Evolutionary conservation across 1,284 basidiomycete genomes (phyloP), one percentile per base, ranked within the genome.

Genomic region (Tilletia caries): DNA sequence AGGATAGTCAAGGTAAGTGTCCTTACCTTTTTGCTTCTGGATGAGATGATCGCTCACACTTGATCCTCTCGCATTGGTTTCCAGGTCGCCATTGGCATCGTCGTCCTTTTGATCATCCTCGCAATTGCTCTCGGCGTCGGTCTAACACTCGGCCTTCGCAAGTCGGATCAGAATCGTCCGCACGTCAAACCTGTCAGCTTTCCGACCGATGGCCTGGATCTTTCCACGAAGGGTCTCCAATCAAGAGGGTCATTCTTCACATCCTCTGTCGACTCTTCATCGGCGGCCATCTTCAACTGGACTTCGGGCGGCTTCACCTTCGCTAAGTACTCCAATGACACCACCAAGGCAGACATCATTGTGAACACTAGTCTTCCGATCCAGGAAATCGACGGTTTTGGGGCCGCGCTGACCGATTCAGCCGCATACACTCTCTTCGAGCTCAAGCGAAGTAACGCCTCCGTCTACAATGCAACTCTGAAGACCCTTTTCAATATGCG

Each of bases 361-460:
- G 71, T 77, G 68, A 68, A 77, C 66, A 72, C 74, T 18, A 46
- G 68, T 8, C 64, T 68, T 10, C 66, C 48, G 2, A 70, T 46
- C 20, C 74, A 76, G 52, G 34, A 37, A 27, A 76, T 78, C 46
- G 75, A 78, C 46, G 76, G 76, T 20, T 75, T 73, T 29, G 76
- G 75, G 25, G 73, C 69, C 1, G 77, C 76, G 3, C 69, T 79
- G 64, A 79, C 77, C 29, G 77, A 79, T 60, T 66, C 69, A 12
- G 70, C 77, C 0, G 74, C 74, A 3, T 77, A 44, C 20, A 64
- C 79, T 32, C 58, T 79, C 29, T 37, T 5, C 8, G 50, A 70
- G n/a, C 52, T 77, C 25, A 77, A 77, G 69, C 25, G 23, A 15
- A 62, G 50, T 8, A 67, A 79, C 62, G 13, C 13, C 13, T 33